Base-by-base conservation (phyloP, 768 basidiomycete genomes). In the Hygrophoropsis aurantiaca region DNA sequence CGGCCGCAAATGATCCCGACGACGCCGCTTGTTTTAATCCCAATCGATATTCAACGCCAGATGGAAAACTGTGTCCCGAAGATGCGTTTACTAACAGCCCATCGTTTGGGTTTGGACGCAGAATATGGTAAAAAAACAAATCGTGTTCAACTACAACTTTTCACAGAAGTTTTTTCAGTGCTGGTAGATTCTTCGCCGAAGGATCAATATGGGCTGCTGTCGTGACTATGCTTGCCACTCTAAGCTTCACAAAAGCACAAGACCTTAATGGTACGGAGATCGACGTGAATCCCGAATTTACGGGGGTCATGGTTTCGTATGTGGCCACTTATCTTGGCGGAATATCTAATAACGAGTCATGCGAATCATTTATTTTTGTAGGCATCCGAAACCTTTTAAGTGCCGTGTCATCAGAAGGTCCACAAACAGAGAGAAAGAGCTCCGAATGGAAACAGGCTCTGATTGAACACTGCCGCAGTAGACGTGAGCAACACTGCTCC, bases 241-340 rank as follows among this genome's bases (percentile, higher is more conserved):
- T 42, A 20, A 8, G 36, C n/a, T 16, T 38, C 36, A 21, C 7
- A 6, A 38, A 38, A 16, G 36, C n/a, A 38, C 9, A 6, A n/a
- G 36, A 38, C n/a, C 8, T 9, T 7, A 9, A 38, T 9, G 36
- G 36, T 6, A 38, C 8, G 36, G 36, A 38, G 16, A 38, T 38
- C 16, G 20, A 38, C 6, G 20, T 38, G n/a, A 21, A 38, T 8
- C 36, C 36, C n/a, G 16, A 38, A 38, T 38, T 30, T 13, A 30
- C 27, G 24, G 46, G 55, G 3, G 57, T 57, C 19, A 36, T 65
- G 16, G 11, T 55, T 0, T 21, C 55, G 59, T 60, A 51, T n/a
- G 55, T 51, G 34, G 43, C 37, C 1, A 30, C 7, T 30, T 13
- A 13, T 7, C 13, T 30, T 30, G 7, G 6, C 27, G 27, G 7